Base-by-base conservation (phyloP, 2,329 filamentous ascomycete species). In the Byssothecium circinans region DNA sequence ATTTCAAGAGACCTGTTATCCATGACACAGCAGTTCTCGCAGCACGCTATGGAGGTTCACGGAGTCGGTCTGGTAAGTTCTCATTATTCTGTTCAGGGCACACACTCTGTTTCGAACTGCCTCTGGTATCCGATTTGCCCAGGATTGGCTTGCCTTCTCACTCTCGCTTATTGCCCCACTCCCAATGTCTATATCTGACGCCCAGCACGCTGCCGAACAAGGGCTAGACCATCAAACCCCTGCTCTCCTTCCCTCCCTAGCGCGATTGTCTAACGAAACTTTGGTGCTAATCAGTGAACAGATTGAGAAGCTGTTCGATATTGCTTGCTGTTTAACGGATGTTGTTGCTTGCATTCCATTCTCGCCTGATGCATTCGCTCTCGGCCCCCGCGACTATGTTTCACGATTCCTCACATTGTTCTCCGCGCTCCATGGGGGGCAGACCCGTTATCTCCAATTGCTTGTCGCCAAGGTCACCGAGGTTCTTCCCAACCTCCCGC, bases 241-340 rank as follows among this genome's bases (percentile, higher is more conserved):
- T 39, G 22, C 25, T 22, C 37, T 40, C 25, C 35, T 38, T 38
- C 35, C 35, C 6, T 38, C 22, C 35, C 18, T 22, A 22, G 35
- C 18, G 20, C 18, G 20, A 38, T 22, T 8, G 17, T n/a, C 22
- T 29, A 19, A 22, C 36, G n/a, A 27, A 22, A 37, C 38, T 29
- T 41, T 50, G 29, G 19, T 50, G 56, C 66, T 70, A 54, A 69
- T 61, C 50, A 29, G 29, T 45, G 37, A 49, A 49, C 57, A 86
- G 82, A 83, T 94, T 50, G 88, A 91, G 64, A 92, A 92, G 65
- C 74, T 95, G 11, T 82, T 94, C 58, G 87, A 91, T 56, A 81
- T 91, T 29, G 84, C 88, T 11, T 87, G 81, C 66, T 84, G 85
- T 14, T 76, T 94, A 52, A 86, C 81, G 7, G 87, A 92, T 54